phyloP scores from a whole-genome alignment of 1,284 basidiomycete genomes.

The Microbotryomycetes sp. region DNA sequence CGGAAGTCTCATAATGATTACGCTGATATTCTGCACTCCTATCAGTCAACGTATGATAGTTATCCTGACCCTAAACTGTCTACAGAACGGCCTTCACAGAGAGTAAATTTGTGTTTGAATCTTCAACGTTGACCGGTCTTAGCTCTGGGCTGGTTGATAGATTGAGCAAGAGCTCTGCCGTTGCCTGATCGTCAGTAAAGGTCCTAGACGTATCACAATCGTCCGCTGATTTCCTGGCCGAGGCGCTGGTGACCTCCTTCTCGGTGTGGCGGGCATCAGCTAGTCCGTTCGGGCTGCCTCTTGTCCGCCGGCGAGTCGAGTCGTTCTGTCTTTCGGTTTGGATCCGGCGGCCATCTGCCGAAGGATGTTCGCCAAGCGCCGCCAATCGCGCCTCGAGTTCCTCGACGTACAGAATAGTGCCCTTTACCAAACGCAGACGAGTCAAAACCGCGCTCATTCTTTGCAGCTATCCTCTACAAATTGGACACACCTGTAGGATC shows the following conservation, averaged over 20 bases:
- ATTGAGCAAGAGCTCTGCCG: conserved; percentile 8
- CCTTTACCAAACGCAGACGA: conserved; percentile 9
- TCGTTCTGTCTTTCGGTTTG: no score
- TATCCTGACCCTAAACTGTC: no score
- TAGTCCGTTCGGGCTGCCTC: no score
- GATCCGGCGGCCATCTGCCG: no score
- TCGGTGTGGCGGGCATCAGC: background rate
- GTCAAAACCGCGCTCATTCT: no score
- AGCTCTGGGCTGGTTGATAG: conserved; percentile 26
- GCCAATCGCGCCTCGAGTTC: conserved; percentile 6
- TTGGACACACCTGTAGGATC: conserved; percentile 53
- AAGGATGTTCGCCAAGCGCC: no score
- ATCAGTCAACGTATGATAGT: no score
- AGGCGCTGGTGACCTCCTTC: background rate
- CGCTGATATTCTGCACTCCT: no score
- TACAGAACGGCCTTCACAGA: no score
- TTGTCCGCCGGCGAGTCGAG: background rate
- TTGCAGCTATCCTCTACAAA: no score
- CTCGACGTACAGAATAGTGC: conserved; percentile 25
- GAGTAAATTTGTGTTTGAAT: no score
- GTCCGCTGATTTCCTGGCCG: background rate
- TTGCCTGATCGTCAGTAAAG: conserved; percentile 8
- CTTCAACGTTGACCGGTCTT: conserved; percentile 20
- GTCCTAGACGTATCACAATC: background rate
- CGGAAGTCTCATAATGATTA: no score